Conservation (phyloP, 1,284 basidiomycete genomes). For the Marasmius sp. region DNA sequence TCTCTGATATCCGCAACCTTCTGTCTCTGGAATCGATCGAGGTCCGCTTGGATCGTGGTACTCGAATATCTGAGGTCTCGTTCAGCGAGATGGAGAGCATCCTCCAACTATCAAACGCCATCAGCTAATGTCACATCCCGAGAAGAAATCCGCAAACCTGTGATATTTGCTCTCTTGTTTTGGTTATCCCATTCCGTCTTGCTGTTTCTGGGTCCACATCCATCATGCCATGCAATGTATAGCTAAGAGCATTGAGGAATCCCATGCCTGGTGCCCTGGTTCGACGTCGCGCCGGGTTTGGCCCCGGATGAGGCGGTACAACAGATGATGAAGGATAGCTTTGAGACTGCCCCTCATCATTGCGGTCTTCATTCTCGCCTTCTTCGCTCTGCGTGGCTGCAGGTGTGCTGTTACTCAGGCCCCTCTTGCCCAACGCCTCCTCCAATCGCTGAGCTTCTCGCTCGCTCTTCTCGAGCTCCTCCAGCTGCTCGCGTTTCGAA, state of each 20-base stretch:
- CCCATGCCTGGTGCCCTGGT: conserved; percentile 75
- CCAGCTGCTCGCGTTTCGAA: conserved; percentile 83
- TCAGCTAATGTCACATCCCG: conserved; percentile 1
- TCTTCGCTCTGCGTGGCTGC: conserved; percentile 32
- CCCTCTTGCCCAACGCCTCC: conserved; percentile 74
- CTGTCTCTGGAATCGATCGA: conserved; percentile 97
- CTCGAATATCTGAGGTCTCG: conserved; percentile 96
- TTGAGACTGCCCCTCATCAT: conserved; percentile 25
- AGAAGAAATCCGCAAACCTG: conserved; percentile 54
- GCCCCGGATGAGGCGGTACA: conserved; percentile 74
- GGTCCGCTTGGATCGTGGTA: conserved; percentile 94
- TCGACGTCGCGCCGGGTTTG: conserved; percentile 60
- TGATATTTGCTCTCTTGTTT: conserved; percentile 91
- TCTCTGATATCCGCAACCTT: conserved; percentile 95
- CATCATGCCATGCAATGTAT: conserved; percentile 97
- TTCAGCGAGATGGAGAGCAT: conserved; percentile 84
- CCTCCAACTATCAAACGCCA: conserved; percentile 69
- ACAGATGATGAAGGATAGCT: conserved; percentile 25
- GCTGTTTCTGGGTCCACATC: conserved; percentile 98
- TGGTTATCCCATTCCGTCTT: conserved; percentile 88
- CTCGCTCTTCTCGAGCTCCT: conserved; percentile 91
- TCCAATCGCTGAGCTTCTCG: conserved; percentile 88
- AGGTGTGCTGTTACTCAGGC: conserved; percentile 30
- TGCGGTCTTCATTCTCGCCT: conserved; percentile 26
- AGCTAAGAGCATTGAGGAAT: conserved; percentile 88